Evolutionary conservation across 2,329 filamentous ascomycete genomes (phyloP).

Genomic region (Lachnellula hyalina): DNA sequence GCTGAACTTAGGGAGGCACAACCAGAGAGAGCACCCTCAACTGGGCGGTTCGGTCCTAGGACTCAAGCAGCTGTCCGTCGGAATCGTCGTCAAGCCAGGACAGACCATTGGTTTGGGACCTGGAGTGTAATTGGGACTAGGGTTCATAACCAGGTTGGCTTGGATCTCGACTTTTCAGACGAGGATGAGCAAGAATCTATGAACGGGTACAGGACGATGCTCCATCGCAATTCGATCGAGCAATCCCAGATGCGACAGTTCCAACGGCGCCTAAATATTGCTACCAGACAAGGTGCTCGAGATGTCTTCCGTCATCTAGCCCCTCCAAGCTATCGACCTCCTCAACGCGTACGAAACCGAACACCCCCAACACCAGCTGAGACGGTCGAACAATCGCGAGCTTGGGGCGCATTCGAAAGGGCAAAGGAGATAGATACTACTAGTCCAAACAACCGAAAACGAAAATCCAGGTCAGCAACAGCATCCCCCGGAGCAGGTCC

Average conservation of each 20-base stretch:
- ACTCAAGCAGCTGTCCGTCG: slow-evolving; percentile 54
- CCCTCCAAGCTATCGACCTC: slow-evolving; percentile 19
- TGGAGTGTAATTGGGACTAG: slow-evolving; percentile 62
- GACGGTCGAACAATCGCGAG: slow-evolving; percentile 69
- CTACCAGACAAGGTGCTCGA: slow-evolving; percentile 69
- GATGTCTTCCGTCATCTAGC: slow-evolving; percentile 68
- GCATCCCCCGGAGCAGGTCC: slow-evolving; percentile 61
- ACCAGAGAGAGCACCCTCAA: slow-evolving; percentile 27
- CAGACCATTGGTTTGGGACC: slow-evolving; percentile 81
- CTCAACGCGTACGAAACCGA: slow-evolving; percentile 51
- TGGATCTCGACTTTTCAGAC: slow-evolving; percentile 81
- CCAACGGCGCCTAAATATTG: slow-evolving; percentile 79
- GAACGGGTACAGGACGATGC: slow-evolving; percentile 50
- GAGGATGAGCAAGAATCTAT: slow-evolving; percentile 48
- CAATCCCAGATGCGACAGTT: slow-evolving; percentile 62
- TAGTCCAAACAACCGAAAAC: slow-evolving; percentile 57
- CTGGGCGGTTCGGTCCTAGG: slow-evolving; percentile 35
- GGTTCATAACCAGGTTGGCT: slow-evolving; percentile 61
- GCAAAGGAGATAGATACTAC: slow-evolving; percentile 63
- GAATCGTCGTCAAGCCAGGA: slow-evolving; percentile 59
- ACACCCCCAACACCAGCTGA: slow-evolving; percentile 54
- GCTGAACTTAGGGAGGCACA: slow-evolving; percentile 31
- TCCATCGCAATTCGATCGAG: slow-evolving; percentile 44
- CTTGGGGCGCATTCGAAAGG: slow-evolving; percentile 88
- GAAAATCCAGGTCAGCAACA: slow-evolving; percentile 65